Evolutionary conservation across 495 filamentous ascomycete genomes (phyloP), one percentile per base, ranked within the genome.

Genomic region (Cercophora newfieldiana): DNA sequence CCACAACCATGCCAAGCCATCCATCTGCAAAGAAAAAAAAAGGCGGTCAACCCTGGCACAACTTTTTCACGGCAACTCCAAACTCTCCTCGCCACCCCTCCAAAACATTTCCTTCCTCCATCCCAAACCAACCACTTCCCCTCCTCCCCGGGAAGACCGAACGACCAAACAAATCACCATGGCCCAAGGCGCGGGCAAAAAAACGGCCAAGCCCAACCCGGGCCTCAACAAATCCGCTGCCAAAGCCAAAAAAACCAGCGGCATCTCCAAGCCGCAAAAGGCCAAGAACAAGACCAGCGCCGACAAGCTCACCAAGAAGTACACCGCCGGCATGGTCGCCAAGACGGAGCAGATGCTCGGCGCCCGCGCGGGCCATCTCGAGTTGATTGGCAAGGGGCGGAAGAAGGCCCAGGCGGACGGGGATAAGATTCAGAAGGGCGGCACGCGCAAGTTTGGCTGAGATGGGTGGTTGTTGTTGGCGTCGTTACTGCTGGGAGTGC

Each of bases 371-470:
- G 80, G 81, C 0, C 81, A 83, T 48, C 65, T 83, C 16, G 81
- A 83, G 74, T 57, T 83, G 65, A 82, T 83, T 59, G 80, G 79
- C 49, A 78, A 81, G 72, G 81, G 79, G 6, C 66, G 77, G 69
- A 80, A 82, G 72, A 74, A 71, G 57, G 66, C 58, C 68, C 57
- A 63, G 50, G 66, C 47, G 10, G 59, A 69, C 30, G 60, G 69
- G 58, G 55, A 51, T 31, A 69, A 69, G 33, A 69, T 61, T 16
- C 51, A 26, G 25, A 82, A 82, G 75, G 81, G 80, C 5, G 80
- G 80, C 16, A 73, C 67, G n/a, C 51, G 77, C 67, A 83, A 82
- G 79, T 83, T 83, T 74, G 81, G 81, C 10, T 83, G 76, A 81
- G 58, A 47, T n/a, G 14, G 44, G 1, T 21, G 49, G 26, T 58